A percentile compares a stretch with the other conserved stretches of the same genome.
Conservation (phyloP, 2,329 filamentous ascomycete species). For the Pyrenophora teres region DNA sequence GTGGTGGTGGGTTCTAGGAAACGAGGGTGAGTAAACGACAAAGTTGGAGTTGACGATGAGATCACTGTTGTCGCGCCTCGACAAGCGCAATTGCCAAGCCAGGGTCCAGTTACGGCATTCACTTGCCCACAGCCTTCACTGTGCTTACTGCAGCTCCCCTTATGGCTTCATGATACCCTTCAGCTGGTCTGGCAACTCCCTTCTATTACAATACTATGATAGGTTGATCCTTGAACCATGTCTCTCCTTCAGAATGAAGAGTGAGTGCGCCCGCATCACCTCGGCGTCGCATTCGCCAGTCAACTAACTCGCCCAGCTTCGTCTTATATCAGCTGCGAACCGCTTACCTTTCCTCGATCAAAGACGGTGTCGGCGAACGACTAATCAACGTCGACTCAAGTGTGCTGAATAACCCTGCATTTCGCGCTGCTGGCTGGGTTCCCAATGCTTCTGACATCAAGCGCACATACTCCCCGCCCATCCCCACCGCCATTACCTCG, state of each 20-base stretch:
- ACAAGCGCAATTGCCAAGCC: conserved; percentile 26
- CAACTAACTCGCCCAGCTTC: conserved; percentile 59
- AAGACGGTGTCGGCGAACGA: conserved; percentile 82
- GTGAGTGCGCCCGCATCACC: conserved; percentile 45
- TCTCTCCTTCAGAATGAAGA: conserved; percentile 54
- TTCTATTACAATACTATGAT: conserved; percentile 24
- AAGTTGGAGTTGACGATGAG: conserved; percentile 14
- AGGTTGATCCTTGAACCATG: conserved; percentile 36
- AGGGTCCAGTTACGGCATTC: conserved; percentile 22
- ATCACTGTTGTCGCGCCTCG: conserved; percentile 13
- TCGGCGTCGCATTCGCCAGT: conserved; percentile 6
- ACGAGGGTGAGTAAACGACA: not conserved
- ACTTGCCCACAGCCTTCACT: conserved; percentile 11
- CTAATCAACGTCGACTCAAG: conserved; percentile 80
- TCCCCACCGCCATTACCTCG: conserved; percentile 78
- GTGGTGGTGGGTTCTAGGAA: not conserved
- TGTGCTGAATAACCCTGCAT: conserved; percentile 78
- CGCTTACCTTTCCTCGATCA: conserved; percentile 77
- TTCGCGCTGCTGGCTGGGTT: conserved; percentile 82
- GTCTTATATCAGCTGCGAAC: conserved; percentile 82
- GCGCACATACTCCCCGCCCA: conserved; percentile 82
- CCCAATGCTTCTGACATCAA: conserved; percentile 75
- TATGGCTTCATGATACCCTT: conserved; percentile 21
- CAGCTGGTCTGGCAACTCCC: conserved; percentile 42
- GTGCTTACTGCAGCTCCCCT: not conserved